Evolutionary conservation across 768 basidiomycete species (phyloP).

Genomic region (Hortiboletus campestris): DNA sequence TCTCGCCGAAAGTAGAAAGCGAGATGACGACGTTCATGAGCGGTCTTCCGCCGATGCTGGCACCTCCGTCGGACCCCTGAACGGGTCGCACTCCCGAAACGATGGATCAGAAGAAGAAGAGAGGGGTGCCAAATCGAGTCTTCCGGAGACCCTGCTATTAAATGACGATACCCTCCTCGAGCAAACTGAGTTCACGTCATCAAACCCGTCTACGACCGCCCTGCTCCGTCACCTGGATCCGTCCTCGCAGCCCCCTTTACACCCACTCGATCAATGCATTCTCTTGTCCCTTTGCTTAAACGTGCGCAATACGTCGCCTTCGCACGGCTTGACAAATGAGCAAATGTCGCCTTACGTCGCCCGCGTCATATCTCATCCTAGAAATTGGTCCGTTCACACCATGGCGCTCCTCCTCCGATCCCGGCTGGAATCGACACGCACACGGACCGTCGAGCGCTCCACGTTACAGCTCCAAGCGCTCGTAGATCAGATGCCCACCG

Average conservation of each 20-base stretch:
- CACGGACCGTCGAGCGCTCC: slow-evolving; percentile 90
- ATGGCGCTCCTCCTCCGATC: slow-evolving; percentile 94
- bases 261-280: slow-evolving; percentile 92
- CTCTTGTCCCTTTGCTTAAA: slow-evolving; percentile 89
- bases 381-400: slow-evolving; percentile 95
- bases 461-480: slow-evolving; percentile 92
- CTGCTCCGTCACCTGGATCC: slow-evolving; percentile 75
- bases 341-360: slow-evolving; percentile 93
- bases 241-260: slow-evolving; percentile 76
- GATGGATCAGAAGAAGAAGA: slow-evolving; percentile 1
- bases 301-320: slow-evolving; percentile 84
- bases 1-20: slow-evolving; percentile 78
- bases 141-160: slow-evolving; percentile 80
- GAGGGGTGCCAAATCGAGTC: slow-evolving; percentile 13
- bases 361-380: slow-evolving; percentile 84
- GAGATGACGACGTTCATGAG: slow-evolving; percentile 24
- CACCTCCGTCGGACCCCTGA: background rate
- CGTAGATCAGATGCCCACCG: slow-evolving; percentile 93
- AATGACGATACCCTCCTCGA: slow-evolving; percentile 98
- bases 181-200: slow-evolving; percentile 86
- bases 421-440: slow-evolving; percentile 82
- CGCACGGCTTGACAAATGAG: slow-evolving; percentile 85
- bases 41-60: slow-evolving; percentile 6
- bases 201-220: slow-evolving; percentile 48
- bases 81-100: slow-evolving; percentile 8